Evolutionary conservation across 2,329 filamentous ascomycete genomes (phyloP), one percentile per base, ranked within the genome.

Genomic region (Aspergillus tamarii): DNA sequence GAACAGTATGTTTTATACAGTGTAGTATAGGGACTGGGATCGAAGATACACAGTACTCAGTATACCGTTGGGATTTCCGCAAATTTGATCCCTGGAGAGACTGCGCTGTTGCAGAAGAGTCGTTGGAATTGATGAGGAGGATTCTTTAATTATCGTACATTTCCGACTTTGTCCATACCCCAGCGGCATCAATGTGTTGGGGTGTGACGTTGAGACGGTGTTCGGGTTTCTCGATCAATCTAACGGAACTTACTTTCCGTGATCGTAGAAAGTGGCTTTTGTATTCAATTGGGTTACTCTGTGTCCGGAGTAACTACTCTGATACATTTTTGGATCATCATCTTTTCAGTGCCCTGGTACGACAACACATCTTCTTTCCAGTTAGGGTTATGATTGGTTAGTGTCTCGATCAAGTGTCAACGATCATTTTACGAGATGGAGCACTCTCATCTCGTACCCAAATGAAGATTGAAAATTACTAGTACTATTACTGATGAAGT

Each of bases 1-100:
- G 21, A 39, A 60, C 58, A 60, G 58, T 60, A 60, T 60, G 28
- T 19, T 32, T 53, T 30, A 39, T 60, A 60, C 39, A 41, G 39
- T 41, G 39, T 41, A 41, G 39, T n/a, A 41, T 41, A 41, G 19
- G 39, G 39, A 41, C 39, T 41, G 39, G 39, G 39, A 41, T n/a
- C 8, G 39, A 41, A 41, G 39, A 41, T 41, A 41, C 58, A 54
- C 58, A 10, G 58, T 60, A 60, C 58, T 21, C 39, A 26, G 34
- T 32, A 60, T 60, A 52, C 58, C 16, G 50, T 54, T 53, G 58
- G 58, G 36, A 41, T 11, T 60, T 41, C 19, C 43, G 58, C 36
- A 39, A 50, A 36, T 60, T 43, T 41, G 50, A 46, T 46, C 50
- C 50, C 50, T 55, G 58, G 36, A 55, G 50, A 26, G 9, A 23